These are phyloP conservation scores for Pseudopithomyces maydicus DNA, from an alignment of 2,329 filamentous ascomycete species.

Conservation along the genomic window DNA sequence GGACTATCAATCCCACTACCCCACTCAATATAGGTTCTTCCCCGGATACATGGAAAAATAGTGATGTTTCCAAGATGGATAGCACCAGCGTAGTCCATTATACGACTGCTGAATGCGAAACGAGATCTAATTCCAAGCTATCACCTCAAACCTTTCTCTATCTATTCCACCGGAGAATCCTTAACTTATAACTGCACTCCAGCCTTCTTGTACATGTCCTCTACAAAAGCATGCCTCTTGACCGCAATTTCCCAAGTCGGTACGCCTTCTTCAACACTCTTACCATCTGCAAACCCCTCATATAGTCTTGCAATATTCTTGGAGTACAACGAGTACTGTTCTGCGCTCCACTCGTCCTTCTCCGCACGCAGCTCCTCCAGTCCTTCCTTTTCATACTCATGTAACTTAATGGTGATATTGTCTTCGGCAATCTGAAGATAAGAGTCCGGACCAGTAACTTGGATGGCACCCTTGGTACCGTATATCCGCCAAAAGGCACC, in stretches of 20 bases:
- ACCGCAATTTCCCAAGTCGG: slow-evolving; percentile 14
- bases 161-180: no score
- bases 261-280: slow-evolving; percentile 14
- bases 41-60: no score
- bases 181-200: slow-evolving; percentile 5
- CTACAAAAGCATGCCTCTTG: slow-evolving; percentile 15
- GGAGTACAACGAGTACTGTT: slow-evolving; percentile 46
- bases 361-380: slow-evolving; percentile 52
- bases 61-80: no score
- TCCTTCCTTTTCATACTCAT: slow-evolving; percentile 54
- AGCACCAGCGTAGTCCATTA: no score
- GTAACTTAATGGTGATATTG: slow-evolving; percentile 54
- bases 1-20: no score
- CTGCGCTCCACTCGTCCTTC: slow-evolving; percentile 51
- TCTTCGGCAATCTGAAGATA: slow-evolving; percentile 39
- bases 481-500: slow-evolving; percentile 57
- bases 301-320: slow-evolving; percentile 61
- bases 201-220: slow-evolving; percentile 16
- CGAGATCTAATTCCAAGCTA: no score
- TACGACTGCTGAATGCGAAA: no score
- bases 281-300: slow-evolving; percentile 56
- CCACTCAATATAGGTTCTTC: no score
- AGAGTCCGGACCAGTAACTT: slow-evolving; percentile 34
- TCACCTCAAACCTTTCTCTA: no score
- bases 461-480: slow-evolving; percentile 50